Evolutionary conservation across 345 rosid genomes (phyloP).

Genomic region (Eucalyptus shirleyi): DNA sequence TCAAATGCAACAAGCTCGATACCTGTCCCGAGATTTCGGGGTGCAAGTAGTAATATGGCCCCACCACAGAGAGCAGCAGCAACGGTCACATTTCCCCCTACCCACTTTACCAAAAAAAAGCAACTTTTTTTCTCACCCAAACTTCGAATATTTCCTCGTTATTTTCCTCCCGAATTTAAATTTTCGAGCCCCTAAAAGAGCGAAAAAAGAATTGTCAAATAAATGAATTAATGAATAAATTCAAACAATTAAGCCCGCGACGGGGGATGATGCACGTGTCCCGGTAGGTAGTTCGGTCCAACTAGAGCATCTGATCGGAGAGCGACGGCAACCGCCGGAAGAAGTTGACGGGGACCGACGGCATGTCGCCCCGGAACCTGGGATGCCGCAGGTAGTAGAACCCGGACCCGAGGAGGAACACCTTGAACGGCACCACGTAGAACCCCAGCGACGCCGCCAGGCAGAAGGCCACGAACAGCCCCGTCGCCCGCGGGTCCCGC

Average conservation of each 20-base stretch:
- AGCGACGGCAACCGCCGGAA: constrained; percentile 81
- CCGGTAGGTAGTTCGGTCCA: neutral
- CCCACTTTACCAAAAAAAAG: neutral
- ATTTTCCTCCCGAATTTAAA: neutral
- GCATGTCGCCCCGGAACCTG: constrained; percentile 83
- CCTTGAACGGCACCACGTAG: constrained; percentile 62
- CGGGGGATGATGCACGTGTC: neutral
- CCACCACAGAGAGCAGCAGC: neutral
- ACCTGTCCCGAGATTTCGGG: neutral
- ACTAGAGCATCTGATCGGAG: constrained; percentile 46
- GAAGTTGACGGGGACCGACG: constrained; percentile 56
- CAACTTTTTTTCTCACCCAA: neutral
- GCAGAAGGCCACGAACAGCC: constrained; percentile 63
- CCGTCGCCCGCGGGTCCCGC: constrained; percentile 88
- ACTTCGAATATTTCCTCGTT: neutral
- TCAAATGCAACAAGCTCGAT: neutral
- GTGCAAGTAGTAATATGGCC: neutral
- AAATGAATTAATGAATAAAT: neutral
- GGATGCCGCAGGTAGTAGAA: constrained; percentile 79
- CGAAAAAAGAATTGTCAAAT: neutral
- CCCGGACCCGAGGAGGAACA: constrained; percentile 45
- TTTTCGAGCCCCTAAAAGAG: neutral
- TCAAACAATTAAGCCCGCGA: neutral
- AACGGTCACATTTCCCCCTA: neutral
- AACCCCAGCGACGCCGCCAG: constrained; percentile 51